phyloP scores from a whole-genome alignment of 805 yeast genomes.

The Yamadazyma laniorum region DNA sequence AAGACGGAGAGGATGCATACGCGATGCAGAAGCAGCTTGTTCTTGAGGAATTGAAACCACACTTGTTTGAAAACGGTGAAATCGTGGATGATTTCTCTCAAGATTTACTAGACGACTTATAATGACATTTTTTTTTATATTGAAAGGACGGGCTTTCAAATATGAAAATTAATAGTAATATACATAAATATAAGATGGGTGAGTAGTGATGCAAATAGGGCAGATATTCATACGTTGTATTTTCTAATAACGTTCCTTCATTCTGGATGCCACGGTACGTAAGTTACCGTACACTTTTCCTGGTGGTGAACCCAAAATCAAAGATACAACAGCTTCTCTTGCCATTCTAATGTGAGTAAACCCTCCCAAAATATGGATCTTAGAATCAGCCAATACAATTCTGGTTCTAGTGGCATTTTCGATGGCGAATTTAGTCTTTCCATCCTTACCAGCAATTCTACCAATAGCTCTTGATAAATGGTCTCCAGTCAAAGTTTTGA shows the following conservation, averaged over 20 bases:
- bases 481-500: conserved; percentile 91
- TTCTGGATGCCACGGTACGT: conserved; percentile 93
- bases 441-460: conserved; percentile 99
- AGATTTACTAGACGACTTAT: conserved; percentile 30
- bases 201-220: not conserved
- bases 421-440: conserved; percentile 96
- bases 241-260: conserved; percentile 93
- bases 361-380: conserved; percentile 95
- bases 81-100: conserved; percentile 53
- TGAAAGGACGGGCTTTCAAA: conserved; percentile 3
- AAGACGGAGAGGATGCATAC: conserved; percentile 97
- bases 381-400: conserved; percentile 94
- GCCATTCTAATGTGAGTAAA: conserved; percentile 97
- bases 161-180: conserved; percentile 1
- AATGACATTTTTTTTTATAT: conserved; percentile 3
- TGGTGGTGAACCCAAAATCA: conserved; percentile 97
- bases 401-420: conserved; percentile 98
- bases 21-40: conserved; percentile 78
- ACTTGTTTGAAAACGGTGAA: conserved; percentile 47
- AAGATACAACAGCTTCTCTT: conserved; percentile 92
- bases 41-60: conserved; percentile 61
- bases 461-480: conserved; percentile 98
- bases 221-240: too few species aligned
- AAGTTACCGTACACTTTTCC: conserved; percentile 97
- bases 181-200: conserved; percentile 5